Base-by-base conservation (phyloP, 257 asterid species). In the Apocynum venetum region DNA sequence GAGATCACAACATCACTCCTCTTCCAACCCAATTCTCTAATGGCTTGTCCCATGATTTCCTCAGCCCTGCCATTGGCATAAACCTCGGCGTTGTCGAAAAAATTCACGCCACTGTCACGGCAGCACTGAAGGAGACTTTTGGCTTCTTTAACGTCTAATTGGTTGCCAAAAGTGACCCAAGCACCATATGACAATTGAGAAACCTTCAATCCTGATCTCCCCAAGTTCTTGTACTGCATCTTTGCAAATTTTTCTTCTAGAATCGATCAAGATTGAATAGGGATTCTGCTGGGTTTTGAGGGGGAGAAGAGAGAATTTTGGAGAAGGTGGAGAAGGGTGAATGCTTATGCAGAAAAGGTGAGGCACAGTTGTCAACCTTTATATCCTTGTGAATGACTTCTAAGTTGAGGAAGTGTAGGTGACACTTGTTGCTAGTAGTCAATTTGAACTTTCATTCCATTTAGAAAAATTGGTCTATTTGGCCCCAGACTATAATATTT, bases 31-130 rank as follows among this genome's bases (percentile, higher is more conserved):
- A 96, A 90, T 80, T 93, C 99, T 81, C 91, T 87, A n/a, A 93
- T 91, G 1, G 99, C 98, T 75, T 93, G 98, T 0, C 99, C 99
- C 99, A 93, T 91, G 90, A 91, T 96, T 84, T 96, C 98, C 82
- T 96, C 98, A 40, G 98, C 98, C 12, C 98, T 88, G 69, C 98
- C 99, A 38, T 93, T 96, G 49, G 98, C 98, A 84, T 96, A 91
- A 14, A 96, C 99, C 93, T 96, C 99, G 52, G 99, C 99, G 72
- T 91, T 96, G 78, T 96, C 99, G 87, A 91, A 93, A 87, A 93
- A 96, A 77, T 96, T 96, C 35, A 96, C 98, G 76, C 99, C 99
- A 75, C 85, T 43, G 61, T 96, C 99, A 25, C 98, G 91, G 88
- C 97, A 93, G 84, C 96, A 89, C 36, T 96, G 99, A 87, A 96